Evolutionary conservation across 768 basidiomycete genomes (phyloP).

Genomic region (Coprinopsis marcescibilis): DNA sequence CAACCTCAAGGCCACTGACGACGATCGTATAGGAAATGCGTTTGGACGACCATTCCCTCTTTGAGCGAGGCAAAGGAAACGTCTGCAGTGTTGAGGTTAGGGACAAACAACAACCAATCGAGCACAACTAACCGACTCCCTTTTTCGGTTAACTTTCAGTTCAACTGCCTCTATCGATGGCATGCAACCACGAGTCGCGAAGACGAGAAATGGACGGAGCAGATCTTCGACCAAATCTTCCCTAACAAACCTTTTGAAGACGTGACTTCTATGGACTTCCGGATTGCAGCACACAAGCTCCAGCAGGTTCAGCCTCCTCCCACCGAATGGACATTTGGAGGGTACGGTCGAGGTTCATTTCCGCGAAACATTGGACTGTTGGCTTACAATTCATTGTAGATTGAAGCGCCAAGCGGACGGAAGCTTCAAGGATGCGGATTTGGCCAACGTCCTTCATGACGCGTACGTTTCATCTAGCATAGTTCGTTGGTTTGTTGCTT

Average conservation of each 20-base stretch:
- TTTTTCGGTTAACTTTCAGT: slow-evolving; percentile 39
- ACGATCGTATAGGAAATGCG: slow-evolving; percentile 53
- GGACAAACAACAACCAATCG: no score
- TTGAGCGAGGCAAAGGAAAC: slow-evolving; percentile 79
- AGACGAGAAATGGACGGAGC: slow-evolving; percentile 66
- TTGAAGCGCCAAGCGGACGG: slow-evolving; percentile 56
- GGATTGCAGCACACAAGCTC: slow-evolving; percentile 32
- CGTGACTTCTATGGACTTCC: slow-evolving; percentile 46
- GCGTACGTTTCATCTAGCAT: slow-evolving; percentile 41
- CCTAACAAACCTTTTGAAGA: slow-evolving; percentile 44
- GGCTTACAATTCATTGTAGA: slow-evolving; percentile 26
- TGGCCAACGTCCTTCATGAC: slow-evolving; percentile 60
- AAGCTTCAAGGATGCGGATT: slow-evolving; percentile 61
- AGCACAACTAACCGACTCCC: no score
- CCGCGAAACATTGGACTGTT: not conserved
- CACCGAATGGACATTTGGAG: slow-evolving; percentile 62
- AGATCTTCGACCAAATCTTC: slow-evolving; percentile 48
- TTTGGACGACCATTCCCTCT: slow-evolving; percentile 51
- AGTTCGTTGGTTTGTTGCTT: not conserved
- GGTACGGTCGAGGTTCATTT: slow-evolving; percentile 32
- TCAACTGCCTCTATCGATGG: slow-evolving; percentile 83
- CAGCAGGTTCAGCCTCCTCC: slow-evolving; percentile 38
- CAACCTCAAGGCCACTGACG: not conserved
- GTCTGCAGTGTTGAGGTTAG: slow-evolving; percentile 75
- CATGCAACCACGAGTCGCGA: slow-evolving; percentile 71